Evolutionary conservation across 257 asterid species (phyloP), one percentile per base, ranked within the genome.

Genomic region (Solanum etuberosum): DNA sequence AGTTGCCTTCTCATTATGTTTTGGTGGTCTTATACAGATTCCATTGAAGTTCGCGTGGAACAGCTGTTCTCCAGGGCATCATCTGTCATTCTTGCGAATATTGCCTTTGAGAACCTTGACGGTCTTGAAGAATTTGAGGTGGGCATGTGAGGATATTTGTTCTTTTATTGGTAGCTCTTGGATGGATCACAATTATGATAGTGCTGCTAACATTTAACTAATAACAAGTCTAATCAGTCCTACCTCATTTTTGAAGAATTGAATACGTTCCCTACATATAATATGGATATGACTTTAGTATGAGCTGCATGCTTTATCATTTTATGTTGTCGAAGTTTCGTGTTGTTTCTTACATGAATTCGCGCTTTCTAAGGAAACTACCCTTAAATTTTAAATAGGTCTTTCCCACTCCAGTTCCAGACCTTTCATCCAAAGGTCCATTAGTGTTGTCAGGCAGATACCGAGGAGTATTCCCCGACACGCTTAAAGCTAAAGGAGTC

Each of bases 381-480:
- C 87, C 40, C 29, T 63, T 77, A 11, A 43, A 9, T 87, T 88
- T 87, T 88, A 67, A 37, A 86, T 90, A 96, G 99, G 99, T 96
- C 88, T 93, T 90, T 90, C 99, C 98, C 73, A 83, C 92, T 87
- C 93, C 89, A 93, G 88, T 93, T 86, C 98, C 98, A 43, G 99
- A 97, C 89, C 92, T 97, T 90, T 97, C 98, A 35, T 93, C 93
- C 51, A 94, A 88, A 87, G 88, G 97, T 90, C 97, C 96, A 88
- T 92, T 96, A 93, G 92, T 97, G 77, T 85, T 96, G 89, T 93
- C 97, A 51, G 99, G 99, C 86, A 93, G 99, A 91, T 97, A 95
- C 88, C 94, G 85, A 2, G 99, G 99, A 86, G 87, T 73, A 51
- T 97, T 97, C 87, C 99, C 99, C 0, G 90, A 90, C 78, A 89